These are phyloP conservation scores for Prosopis cineraria DNA, from an alignment of 306 rosid species.

Conservation along the genomic window DNA sequence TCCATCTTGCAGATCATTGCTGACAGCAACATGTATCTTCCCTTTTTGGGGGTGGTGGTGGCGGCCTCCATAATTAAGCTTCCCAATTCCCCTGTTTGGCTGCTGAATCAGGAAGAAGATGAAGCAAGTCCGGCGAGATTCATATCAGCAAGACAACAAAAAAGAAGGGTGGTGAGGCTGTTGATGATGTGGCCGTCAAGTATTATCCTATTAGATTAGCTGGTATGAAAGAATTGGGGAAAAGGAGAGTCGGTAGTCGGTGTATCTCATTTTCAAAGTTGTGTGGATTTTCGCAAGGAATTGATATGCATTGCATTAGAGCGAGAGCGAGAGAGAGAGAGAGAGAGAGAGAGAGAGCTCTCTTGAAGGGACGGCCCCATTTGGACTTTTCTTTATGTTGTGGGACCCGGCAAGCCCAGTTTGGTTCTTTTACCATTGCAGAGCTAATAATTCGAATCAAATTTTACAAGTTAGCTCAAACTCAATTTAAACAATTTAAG, in stretches of 20 bases:
- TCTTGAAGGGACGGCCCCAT: too few species aligned
- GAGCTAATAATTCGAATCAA: too few species aligned
- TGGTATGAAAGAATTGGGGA: conserved; percentile 16
- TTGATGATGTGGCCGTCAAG: neutral
- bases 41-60: conserved; percentile 27
- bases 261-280: conserved; percentile 38
- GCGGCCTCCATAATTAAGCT: conserved; percentile 48
- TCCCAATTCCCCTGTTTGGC: neutral
- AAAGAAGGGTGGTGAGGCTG: neutral
- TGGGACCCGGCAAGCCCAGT: too few species aligned
- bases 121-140: conserved; percentile 14
- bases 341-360: too few species aligned
- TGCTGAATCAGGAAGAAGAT: conserved; percentile 22
- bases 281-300: conserved; percentile 12
- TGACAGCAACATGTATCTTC: conserved; percentile 76
- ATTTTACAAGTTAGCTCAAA: too few species aligned
- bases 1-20: conserved; percentile 72
- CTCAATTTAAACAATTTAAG: too few species aligned
- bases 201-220: neutral
- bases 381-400: too few species aligned
- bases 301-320: conserved; percentile 27
- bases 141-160: neutral
- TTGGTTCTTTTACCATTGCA: too few species aligned
- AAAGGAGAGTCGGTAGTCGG: conserved; percentile 1
- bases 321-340: too few species aligned